A percentile compares a stretch with the other conserved stretches of the same genome.
phyloP scores from a whole-genome alignment of 805 yeast species.

The Yarrowia osloensis region DNA sequence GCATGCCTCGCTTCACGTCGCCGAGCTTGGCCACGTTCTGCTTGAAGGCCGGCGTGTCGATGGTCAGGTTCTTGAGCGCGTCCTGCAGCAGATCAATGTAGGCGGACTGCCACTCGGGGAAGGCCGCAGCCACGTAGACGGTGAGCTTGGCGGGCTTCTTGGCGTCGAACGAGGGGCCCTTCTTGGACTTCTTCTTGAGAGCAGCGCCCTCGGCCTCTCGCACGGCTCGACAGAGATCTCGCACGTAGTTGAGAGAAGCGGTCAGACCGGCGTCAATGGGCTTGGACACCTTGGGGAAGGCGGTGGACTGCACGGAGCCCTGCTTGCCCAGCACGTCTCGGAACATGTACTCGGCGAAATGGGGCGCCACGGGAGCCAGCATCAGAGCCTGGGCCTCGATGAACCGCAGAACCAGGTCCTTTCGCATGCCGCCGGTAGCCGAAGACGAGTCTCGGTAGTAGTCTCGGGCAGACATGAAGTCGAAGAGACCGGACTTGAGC shows the following conservation, averaged over 20 bases:
- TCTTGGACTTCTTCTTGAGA: constrained; percentile 56
- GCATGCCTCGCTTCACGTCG: constrained; percentile 98
- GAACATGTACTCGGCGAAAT: constrained; percentile 87
- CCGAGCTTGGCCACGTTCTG: constrained; percentile 46
- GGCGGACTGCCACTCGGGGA: constrained; percentile 86
- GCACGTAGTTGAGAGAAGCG: constrained; percentile 77
- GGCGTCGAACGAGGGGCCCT: constrained; percentile 71
- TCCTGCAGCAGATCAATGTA: constrained; percentile 75
- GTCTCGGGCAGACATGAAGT: constrained; percentile 93
- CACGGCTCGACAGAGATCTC: constrained; percentile 73
- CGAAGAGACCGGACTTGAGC: constrained; percentile 87
- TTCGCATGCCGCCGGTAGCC: constrained; percentile 64
- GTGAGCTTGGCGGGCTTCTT: constrained; percentile 72
- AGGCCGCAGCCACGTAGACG: constrained; percentile 73
- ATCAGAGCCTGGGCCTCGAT: constrained; percentile 84
- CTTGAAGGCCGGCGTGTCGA: constrained; percentile 44
- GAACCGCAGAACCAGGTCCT: constrained; percentile 74
- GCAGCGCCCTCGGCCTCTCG: constrained; percentile 92
- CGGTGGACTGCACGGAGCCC: constrained; percentile 68
- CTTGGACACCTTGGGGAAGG: constrained; percentile 75
- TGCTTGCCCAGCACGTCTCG: constrained; percentile 72
- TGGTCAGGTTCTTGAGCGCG: constrained; percentile 36
- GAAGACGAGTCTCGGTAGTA: constrained; percentile 82
- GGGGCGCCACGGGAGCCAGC: constrained; percentile 93
- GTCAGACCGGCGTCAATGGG: constrained; percentile 62